phyloP scores from a whole-genome alignment of 192 early-diverging fungal genomes.

The Neocallimastix lanati region DNA sequence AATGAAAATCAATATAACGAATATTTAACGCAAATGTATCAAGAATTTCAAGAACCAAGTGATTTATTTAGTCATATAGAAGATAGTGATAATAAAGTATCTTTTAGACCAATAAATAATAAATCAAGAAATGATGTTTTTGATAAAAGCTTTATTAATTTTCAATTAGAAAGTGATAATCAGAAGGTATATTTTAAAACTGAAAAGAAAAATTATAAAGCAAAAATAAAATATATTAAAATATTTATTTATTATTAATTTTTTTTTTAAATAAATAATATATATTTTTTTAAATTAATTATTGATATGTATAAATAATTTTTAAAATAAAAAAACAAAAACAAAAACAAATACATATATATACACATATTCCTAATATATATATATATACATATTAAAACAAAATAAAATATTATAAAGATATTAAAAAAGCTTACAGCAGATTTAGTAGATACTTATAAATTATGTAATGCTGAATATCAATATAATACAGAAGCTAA shows the following conservation, averaged over 20 bases:
- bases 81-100: neutral
- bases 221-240: no score
- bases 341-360: no score
- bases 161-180: neutral
- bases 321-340: no score
- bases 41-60: neutral
- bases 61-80: neutral
- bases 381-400: no score
- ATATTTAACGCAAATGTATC: neutral
- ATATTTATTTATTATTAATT: no score
- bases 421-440: neutral
- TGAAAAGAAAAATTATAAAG: no score
- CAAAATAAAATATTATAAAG: no score
- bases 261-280: no score
- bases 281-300: no score
- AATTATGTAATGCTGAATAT: slow-evolving; percentile 58
- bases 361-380: no score
- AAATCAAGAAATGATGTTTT: neutral
- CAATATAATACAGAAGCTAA: slow-evolving; percentile 55
- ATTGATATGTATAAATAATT: no score
- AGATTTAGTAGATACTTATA: slow-evolving; percentile 49
- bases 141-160: neutral
- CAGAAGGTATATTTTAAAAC: neutral
- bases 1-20: neutral
- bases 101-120: neutral